These are phyloP conservation scores for Kalmusia sp. DNA, from an alignment of 2,329 filamentous ascomycete species.

Conservation along the genomic window DNA sequence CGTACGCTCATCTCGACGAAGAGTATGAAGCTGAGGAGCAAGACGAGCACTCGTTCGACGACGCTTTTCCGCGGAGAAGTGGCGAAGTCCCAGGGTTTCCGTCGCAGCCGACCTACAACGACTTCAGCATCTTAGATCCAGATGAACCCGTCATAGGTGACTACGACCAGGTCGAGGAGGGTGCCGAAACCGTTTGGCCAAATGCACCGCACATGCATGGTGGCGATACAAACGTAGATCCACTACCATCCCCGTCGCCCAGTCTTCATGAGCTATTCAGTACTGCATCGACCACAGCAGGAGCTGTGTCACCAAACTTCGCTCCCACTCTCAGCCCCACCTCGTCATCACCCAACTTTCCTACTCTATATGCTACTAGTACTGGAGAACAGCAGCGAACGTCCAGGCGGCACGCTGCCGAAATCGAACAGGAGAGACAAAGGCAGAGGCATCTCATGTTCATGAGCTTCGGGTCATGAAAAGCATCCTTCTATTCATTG, in stretches of 20 bases:
- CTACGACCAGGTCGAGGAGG: conserved; percentile 35
- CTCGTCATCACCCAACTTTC: conserved; percentile 27
- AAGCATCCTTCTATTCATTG: too few species aligned
- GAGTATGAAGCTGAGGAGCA: conserved; percentile 28
- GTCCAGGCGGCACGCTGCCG: background rate
- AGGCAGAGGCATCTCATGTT: conserved; percentile 30
- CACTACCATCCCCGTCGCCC: background rate
- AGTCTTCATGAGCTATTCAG: background rate
- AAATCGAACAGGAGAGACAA: conserved; percentile 20
- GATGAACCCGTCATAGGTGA: conserved; percentile 30
- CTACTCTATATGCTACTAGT: conserved; percentile 20
- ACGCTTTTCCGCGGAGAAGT: conserved; percentile 8
- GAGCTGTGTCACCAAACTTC: background rate
- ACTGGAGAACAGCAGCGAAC: background rate
- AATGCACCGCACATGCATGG: conserved; percentile 5
- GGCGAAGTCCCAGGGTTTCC: conserved; percentile 14
- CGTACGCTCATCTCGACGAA: conserved; percentile 40
- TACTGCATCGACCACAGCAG: background rate
- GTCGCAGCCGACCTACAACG: conserved; percentile 22
- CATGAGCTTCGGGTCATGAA: conserved; percentile 17
- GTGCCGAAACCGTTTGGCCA: conserved; percentile 29
- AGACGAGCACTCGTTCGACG: conserved; percentile 21
- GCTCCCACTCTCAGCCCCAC: background rate
- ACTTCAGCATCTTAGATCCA: conserved; percentile 30
- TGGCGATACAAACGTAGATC: background rate